Base-by-base conservation (phyloP, 352 stramenopile species). In the Globisporangium uncinulatum region DNA sequence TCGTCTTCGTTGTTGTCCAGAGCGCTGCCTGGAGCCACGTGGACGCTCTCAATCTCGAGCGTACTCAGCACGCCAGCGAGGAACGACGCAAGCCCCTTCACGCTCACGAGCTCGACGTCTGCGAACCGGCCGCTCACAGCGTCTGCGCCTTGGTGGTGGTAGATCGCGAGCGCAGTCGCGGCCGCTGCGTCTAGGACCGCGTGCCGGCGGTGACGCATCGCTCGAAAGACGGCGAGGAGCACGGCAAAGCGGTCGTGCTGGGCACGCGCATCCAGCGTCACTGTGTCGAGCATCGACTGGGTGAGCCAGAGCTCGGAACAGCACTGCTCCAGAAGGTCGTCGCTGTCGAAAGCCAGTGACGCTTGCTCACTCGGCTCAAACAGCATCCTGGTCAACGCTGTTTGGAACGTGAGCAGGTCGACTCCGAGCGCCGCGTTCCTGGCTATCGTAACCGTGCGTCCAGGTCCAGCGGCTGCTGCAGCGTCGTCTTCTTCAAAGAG, bases 171-270 rank as follows among this genome's bases (percentile, higher is more conserved):
- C 3, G 73, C 76, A 2, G 73, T 67, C 3, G 66, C 62, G 1
- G 66, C 57, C 6, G 72, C 47, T 14, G 64, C 63, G 20, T 83
- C 59, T 20, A 87, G 39, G 29, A 89, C 62, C 48, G 53, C 63
- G 7, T 61, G 14, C 11, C 76, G 76, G 7, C 63, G 58, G 4
- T 70, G 57, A 7, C 65, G 51, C 13, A 85, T 67, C 13, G 64
- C 59, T 5, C 68, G 67, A 50, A 88, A 89, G 31, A 89, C 65
- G 6, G 76, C 74, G 11, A 76, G 58, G 0, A 89, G 59, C 31
- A 89, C 74, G 1, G 81, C 68, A 36, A 89, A 88, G 39, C 61
- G 65, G 41, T 89, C 69, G 60, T 86, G 84, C 59, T 91, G 81
- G 0, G 69, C 69, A 1, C 79, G 54, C 3, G 86, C 64, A 32